Evolutionary conservation across 441 rosid species (phyloP).

Genomic region (Arabidopsis lyrata): DNA sequence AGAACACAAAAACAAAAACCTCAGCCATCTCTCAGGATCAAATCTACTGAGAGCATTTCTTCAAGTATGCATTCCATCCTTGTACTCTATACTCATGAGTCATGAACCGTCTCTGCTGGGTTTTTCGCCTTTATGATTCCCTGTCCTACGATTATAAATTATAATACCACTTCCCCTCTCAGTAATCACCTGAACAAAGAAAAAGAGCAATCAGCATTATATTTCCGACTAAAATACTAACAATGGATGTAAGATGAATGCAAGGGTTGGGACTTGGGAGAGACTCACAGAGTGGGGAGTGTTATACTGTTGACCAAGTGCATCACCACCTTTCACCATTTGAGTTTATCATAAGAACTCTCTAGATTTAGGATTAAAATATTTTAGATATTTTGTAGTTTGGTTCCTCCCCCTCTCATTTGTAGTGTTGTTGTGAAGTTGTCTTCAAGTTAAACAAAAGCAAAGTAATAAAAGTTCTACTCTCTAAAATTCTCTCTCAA

Average conservation of each 20-base stretch:
- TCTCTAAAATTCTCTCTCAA: too few species aligned
- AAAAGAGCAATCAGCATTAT: neutral
- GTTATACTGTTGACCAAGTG: slow-evolving; percentile 87
- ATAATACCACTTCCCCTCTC: slow-evolving; percentile 93
- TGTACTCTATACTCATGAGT: slow-evolving; percentile 84
- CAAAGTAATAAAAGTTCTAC: too few species aligned
- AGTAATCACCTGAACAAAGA: slow-evolving; percentile 66
- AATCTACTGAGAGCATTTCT: slow-evolving; percentile 52
- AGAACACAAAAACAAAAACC: slow-evolving; percentile 26
- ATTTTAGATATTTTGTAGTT: too few species aligned
- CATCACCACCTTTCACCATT: slow-evolving; percentile 89
- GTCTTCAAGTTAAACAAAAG: too few species aligned
- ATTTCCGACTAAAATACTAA: neutral
- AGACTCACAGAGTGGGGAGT: slow-evolving; percentile 91
- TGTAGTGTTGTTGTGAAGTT: too few species aligned
- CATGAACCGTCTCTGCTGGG: slow-evolving; percentile 75
- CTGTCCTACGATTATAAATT: slow-evolving; percentile 95
- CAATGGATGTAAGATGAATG: neutral
- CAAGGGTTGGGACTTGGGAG: neutral
- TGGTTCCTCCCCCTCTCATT: too few species aligned
- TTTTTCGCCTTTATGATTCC: slow-evolving; percentile 83
- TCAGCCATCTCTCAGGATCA: neutral
- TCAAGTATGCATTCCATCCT: slow-evolving; percentile 95
- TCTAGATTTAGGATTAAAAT: too few species aligned
- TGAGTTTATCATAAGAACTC: slow-evolving; percentile 43